phyloP scores from a whole-genome alignment of 768 basidiomycete genomes.

The Suillus variegatus region DNA sequence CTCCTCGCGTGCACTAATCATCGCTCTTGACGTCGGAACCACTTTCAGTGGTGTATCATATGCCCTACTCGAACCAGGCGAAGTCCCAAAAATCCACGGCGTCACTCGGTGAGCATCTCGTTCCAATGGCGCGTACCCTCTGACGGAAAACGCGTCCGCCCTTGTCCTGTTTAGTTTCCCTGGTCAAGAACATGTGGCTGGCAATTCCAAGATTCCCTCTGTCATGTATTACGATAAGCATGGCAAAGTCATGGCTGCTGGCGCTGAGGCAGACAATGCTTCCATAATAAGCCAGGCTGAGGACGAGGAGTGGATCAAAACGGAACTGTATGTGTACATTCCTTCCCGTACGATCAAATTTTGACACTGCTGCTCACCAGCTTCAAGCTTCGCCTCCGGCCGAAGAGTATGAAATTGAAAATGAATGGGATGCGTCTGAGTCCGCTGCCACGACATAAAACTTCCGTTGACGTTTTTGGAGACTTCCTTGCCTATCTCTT shows the following conservation, averaged over 20 bases:
- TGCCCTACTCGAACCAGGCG: constrained; percentile 78
- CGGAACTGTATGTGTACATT: constrained; percentile 62
- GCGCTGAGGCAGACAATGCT: constrained; percentile 73
- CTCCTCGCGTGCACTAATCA: constrained; percentile 60
- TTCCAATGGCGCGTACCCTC: neutral
- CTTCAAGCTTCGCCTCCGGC: constrained; percentile 79
- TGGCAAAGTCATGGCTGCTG: constrained; percentile 69
- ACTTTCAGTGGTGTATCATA: constrained; percentile 86
- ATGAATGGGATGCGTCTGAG: constrained; percentile 85
- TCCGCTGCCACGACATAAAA: constrained; percentile 63
- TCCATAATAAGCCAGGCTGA: constrained; percentile 64
- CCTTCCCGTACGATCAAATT: constrained; percentile 8
- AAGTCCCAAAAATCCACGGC: constrained; percentile 79
- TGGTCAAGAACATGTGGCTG: constrained; percentile 83
- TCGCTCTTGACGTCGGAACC: constrained; percentile 82
- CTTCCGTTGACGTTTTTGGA: constrained; percentile 74
- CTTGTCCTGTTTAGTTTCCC: constrained; percentile 57
- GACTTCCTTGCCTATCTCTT: constrained; percentile 79
- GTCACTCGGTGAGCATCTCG: constrained; percentile 62
- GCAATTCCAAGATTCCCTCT: constrained; percentile 83
- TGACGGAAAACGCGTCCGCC: constrained; percentile 2
- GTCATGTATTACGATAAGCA: constrained; percentile 70
- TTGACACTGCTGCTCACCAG: constrained; percentile 33
- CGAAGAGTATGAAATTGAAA: constrained; percentile 74
- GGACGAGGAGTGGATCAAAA: constrained; percentile 76